These are phyloP conservation scores for Apiospora koreana DNA, from an alignment of 2,329 filamentous ascomycete genomes.

Conservation along the genomic window DNA sequence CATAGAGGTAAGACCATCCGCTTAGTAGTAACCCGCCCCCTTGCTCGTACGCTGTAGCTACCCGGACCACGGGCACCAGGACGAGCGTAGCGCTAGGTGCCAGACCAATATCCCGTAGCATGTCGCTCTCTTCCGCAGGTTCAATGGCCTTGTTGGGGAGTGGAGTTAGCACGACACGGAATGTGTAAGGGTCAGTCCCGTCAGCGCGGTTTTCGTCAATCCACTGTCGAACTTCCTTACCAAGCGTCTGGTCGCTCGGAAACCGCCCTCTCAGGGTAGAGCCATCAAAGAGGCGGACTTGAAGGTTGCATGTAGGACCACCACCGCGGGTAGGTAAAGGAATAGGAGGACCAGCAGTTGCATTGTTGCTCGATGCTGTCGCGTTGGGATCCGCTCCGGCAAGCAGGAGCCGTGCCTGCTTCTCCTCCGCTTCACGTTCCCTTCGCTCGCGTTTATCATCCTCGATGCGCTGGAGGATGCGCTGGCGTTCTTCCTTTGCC, in stretches of 20 bases:
- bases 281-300: constrained; percentile 83
- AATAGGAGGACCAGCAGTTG: constrained; percentile 16
- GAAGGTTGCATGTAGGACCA: constrained; percentile 58
- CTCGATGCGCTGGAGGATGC: constrained; percentile 75
- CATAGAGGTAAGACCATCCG: constrained; percentile 16
- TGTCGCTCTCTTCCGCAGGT: constrained; percentile 70
- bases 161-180: constrained; percentile 82
- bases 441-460: constrained; percentile 72
- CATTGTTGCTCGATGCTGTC: constrained; percentile 19
- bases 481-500: constrained; percentile 66
- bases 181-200: constrained; percentile 69
- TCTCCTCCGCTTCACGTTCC: constrained; percentile 51
- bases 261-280: constrained; percentile 76
- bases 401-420: constrained; percentile 34
- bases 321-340: constrained; percentile 22
- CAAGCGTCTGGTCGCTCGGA: constrained; percentile 61
- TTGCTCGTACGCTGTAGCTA: constrained; percentile 42
- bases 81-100: constrained; percentile 81
- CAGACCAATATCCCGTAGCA: constrained; percentile 69
- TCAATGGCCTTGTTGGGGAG: constrained; percentile 74
- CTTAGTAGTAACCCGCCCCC: constrained; percentile 31
- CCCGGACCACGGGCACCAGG: constrained; percentile 67
- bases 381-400: constrained; percentile 23
- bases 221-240: constrained; percentile 71
- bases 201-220: constrained; percentile 65